Evolutionary conservation across 2,329 filamentous ascomycete species (phyloP).

Genomic region (Gnomoniopsis smithogilvyi): DNA sequence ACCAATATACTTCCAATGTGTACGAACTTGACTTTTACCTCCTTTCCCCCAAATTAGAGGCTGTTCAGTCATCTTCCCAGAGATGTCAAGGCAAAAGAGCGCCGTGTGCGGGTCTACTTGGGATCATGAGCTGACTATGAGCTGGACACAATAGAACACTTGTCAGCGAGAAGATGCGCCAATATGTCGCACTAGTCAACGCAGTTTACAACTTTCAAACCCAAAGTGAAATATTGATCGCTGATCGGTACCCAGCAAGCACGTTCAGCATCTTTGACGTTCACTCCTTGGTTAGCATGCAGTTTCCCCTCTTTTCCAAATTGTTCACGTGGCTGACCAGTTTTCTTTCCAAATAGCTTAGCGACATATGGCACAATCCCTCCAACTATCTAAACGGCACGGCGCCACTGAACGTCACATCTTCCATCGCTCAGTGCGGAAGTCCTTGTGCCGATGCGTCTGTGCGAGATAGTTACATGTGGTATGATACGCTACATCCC

Average conservation of each 20-base stretch:
- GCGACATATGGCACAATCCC: slow-evolving; percentile 54
- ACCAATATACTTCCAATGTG: slow-evolving; percentile 34
- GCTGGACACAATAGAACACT: slow-evolving; percentile 30
- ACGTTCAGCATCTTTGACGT: slow-evolving; percentile 54
- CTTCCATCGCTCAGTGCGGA: slow-evolving; percentile 43
- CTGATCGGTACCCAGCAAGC: slow-evolving; percentile 42
- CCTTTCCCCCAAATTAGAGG: not conserved
- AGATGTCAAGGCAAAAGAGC: not conserved
- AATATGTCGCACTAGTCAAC: slow-evolving; percentile 48
- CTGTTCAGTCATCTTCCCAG: not conserved
- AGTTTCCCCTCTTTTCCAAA: rapidly evolving
- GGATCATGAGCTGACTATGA: not conserved
- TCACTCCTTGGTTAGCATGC: slow-evolving; percentile 40
- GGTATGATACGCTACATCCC: slow-evolving; percentile 58
- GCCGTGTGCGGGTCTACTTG: not conserved
- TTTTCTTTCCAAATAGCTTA: slow-evolving; percentile 33
- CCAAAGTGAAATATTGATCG: slow-evolving; percentile 40
- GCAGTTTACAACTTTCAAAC: slow-evolving; percentile 48
- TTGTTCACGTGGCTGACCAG: not conserved
- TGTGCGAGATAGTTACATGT: slow-evolving; percentile 44
- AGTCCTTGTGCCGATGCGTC: slow-evolving; percentile 31
- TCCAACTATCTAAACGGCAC: slow-evolving; percentile 50
- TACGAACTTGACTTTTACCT: not conserved
- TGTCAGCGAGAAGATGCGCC: slow-evolving; percentile 47
- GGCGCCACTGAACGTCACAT: slow-evolving; percentile 48